phyloP scores from a whole-genome alignment of 805 yeast species.

The Candida vartiovaarae region DNA sequence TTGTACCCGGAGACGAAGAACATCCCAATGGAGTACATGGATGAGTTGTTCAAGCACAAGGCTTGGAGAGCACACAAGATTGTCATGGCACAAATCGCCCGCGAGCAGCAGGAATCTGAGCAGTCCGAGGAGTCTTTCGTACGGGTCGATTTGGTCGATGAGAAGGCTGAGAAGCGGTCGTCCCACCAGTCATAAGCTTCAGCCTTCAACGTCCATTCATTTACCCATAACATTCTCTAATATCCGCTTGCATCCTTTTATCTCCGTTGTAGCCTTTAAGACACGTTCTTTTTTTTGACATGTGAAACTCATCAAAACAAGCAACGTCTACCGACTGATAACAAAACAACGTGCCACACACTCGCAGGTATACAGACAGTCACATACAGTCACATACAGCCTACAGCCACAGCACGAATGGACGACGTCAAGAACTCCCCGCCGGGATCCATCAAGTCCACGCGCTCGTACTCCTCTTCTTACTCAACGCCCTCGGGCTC shows the following conservation, averaged over 20 bases:
- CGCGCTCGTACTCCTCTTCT: conserved; percentile 16
- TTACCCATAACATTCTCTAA: no score
- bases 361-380: background rate
- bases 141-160: conserved; percentile 3
- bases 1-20: conserved; percentile 17
- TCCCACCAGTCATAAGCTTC: background rate
- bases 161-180: background rate
- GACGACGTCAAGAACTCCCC: no score
- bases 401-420: no score
- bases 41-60: conserved; percentile 12
- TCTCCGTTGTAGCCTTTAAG: no score
- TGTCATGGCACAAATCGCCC: conserved; percentile 11
- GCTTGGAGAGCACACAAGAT: conserved; percentile 13
- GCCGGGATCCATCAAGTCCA: background rate
- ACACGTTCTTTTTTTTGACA: no score
- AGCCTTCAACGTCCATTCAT: no score
- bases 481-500: conserved; percentile 19
- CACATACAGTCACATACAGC: no score
- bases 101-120: conserved; percentile 3
- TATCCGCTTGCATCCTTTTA: no score
- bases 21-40: conserved; percentile 15
- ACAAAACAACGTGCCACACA: background rate
- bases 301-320: no score
- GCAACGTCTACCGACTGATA: background rate
- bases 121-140: background rate